Base-by-base conservation (phyloP, 805 yeast genomes). In the Saitoella complicata region DNA sequence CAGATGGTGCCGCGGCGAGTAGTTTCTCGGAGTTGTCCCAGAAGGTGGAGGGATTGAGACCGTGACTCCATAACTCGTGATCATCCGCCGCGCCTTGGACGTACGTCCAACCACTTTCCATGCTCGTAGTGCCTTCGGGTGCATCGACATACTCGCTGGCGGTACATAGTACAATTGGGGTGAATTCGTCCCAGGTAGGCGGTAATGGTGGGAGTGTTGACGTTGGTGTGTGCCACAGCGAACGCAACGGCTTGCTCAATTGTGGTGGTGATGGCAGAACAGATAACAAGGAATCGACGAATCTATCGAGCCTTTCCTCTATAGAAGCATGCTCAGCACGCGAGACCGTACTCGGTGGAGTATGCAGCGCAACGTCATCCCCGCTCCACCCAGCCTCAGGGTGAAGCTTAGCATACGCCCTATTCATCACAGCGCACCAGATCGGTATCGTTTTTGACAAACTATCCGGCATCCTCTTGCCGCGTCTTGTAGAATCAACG, bases 31-130 rank as follows among this genome's bases (percentile, higher is more conserved):
- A 11, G n/a, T 41, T 11, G 7, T 31, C n/a, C 35, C 39, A 34
- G 31, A 13, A 31, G 5, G 29, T 31, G 5, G n/a, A 4, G 8
- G 39, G 40, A 21, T n/a, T 5, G 10, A 42, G 32, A 10, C 32
- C 31, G 12, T 9, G 10, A 0, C 79, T 71, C 96, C 95, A 86
- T 7, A 78, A 64, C 54, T 86, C 96, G 57, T 86, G 94, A 54
- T 87, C 95, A 59, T 86, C 96, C 0, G 91, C 95, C 0, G 95
- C 91, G 1, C 96, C 96, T 59, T 85, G 95, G 1, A 85, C 81
- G 55, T 86, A 86, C 0, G 69, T 60, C 51, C 62, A 78, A 0
- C 76, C 78, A 6, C 58, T 47, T 41, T 68, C 53, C 41, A 21
- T 21, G 4, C 62, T 62, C 42, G 64, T 68, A 5, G 63, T 61